These are phyloP conservation scores for Teratosphaeria zuluensis DNA, from an alignment of 2,329 filamentous ascomycete genomes.

Conservation along the genomic window DNA sequence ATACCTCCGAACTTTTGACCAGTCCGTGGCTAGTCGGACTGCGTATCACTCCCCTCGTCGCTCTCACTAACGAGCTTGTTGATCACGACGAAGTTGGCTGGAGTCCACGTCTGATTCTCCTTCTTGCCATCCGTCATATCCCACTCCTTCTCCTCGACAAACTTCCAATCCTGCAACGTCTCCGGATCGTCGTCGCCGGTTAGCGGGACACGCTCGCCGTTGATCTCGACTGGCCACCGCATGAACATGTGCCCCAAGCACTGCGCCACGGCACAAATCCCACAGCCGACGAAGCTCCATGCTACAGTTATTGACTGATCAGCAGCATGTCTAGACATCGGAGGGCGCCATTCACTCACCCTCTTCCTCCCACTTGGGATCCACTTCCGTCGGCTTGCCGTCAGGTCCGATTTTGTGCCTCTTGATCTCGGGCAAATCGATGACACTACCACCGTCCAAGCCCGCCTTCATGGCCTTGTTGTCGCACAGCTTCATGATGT, in stretches of 20 bases:
- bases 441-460: neutral
- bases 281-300: neutral
- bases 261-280: neutral
- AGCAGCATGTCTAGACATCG: neutral
- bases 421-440: neutral
- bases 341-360: neutral
- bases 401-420: neutral
- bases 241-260: slow-evolving; percentile 2
- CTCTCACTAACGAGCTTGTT: neutral
- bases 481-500: neutral
- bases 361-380: neutral
- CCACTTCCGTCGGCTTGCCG: neutral
- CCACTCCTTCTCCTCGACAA: neutral
- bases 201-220: neutral
- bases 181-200: neutral
- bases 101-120: neutral
- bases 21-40: neutral
- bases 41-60: neutral
- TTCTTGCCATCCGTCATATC: neutral
- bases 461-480: neutral
- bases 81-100: neutral
- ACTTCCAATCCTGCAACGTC: slow-evolving; percentile 2
- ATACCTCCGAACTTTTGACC: neutral
- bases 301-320: neutral
- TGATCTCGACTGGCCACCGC: slow-evolving; percentile 4